These are phyloP conservation scores for Kappamyces sp. DNA, from an alignment of 192 early-diverging fungal species.

Conservation along the genomic window DNA sequence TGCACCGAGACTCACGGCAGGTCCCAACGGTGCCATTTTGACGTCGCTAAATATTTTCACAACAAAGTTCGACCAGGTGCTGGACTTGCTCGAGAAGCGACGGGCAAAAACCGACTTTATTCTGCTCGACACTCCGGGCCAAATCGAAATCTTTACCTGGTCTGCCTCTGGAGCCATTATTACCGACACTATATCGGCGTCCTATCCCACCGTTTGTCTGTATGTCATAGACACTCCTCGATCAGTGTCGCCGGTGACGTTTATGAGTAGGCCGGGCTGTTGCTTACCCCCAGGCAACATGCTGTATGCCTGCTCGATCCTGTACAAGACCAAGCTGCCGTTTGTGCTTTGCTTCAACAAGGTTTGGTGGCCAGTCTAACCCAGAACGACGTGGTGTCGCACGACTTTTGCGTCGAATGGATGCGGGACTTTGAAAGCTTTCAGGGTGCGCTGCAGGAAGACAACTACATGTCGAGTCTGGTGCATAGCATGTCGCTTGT, in stretches of 20 bases:
- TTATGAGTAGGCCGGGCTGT: slow-evolving; percentile 61
- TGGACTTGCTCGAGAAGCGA: slow-evolving; percentile 78
- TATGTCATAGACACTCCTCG: slow-evolving; percentile 97
- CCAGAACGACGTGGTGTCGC: slow-evolving; percentile 87
- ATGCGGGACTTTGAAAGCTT: slow-evolving; percentile 95
- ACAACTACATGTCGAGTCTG: slow-evolving; percentile 88
- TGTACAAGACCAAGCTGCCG: slow-evolving; percentile 96
- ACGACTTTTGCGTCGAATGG: slow-evolving; percentile 90
- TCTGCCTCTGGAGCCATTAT: slow-evolving; percentile 94
- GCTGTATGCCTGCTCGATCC: slow-evolving; percentile 94
- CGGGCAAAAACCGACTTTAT: slow-evolving; percentile 68
- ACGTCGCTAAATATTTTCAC: slow-evolving; percentile 95
- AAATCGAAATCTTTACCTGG: slow-evolving; percentile 99
- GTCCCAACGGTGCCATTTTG: slow-evolving; percentile 95
- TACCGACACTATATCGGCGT: slow-evolving; percentile 85
- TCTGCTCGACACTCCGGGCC: slow-evolving; percentile 91
- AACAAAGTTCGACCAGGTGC: slow-evolving; percentile 97
- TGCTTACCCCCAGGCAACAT: slow-evolving; percentile 55
- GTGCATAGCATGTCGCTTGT: slow-evolving; percentile 95
- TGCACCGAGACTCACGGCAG: slow-evolving; percentile 72
- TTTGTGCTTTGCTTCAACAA: slow-evolving; percentile 97
- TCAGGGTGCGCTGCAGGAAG: slow-evolving; percentile 78
- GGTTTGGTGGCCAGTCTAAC: slow-evolving; percentile 84
- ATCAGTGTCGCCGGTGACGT: slow-evolving; percentile 84
- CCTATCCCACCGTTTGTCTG: slow-evolving; percentile 84